Conservation (phyloP, 2,329 filamentous ascomycete genomes). For the Teratosphaeriaceae sp. region DNA sequence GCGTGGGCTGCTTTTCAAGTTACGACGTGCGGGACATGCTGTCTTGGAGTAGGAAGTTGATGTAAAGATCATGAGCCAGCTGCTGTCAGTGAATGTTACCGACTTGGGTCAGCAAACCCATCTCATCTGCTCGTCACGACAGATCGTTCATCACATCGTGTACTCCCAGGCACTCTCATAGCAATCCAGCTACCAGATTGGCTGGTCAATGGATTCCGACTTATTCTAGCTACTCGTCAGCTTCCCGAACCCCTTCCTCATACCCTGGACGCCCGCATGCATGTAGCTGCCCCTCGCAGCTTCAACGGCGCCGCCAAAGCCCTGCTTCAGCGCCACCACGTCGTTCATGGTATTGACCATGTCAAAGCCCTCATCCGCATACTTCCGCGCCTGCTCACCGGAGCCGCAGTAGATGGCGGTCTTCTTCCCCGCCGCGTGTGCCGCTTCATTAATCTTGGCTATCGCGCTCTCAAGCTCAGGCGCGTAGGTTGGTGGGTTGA, state of each 20-base stretch:
- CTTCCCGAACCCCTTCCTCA: conserved; percentile 16
- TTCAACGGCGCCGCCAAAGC: conserved; percentile 22
- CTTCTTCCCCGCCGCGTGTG: conserved; percentile 46
- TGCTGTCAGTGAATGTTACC: no score
- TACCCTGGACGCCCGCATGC: conserved; percentile 18
- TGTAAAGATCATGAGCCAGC: no score
- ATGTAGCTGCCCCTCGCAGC: conserved; percentile 19
- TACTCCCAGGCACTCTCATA: no score
- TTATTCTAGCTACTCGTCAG: conserved; percentile 11
- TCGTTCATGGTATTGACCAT: conserved; percentile 40
- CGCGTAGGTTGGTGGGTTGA: conserved; percentile 32
- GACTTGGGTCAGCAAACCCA: no score
- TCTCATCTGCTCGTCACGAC: no score
- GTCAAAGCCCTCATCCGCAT: conserved; percentile 49
- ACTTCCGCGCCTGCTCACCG: conserved; percentile 46
- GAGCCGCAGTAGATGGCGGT: conserved; percentile 50
- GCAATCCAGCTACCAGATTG: no score
- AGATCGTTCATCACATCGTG: no score
- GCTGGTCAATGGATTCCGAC: no score
- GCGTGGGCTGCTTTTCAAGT: no score
- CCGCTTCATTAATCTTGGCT: conserved; percentile 44
- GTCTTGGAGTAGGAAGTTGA: no score
- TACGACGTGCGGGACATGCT: no score
- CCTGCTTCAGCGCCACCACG: conserved; percentile 23
- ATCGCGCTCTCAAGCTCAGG: conserved; percentile 47